Evolutionary conservation across 164 flowering plant species (phyloP).

Genomic region (Stephania yunnanensis): DNA sequence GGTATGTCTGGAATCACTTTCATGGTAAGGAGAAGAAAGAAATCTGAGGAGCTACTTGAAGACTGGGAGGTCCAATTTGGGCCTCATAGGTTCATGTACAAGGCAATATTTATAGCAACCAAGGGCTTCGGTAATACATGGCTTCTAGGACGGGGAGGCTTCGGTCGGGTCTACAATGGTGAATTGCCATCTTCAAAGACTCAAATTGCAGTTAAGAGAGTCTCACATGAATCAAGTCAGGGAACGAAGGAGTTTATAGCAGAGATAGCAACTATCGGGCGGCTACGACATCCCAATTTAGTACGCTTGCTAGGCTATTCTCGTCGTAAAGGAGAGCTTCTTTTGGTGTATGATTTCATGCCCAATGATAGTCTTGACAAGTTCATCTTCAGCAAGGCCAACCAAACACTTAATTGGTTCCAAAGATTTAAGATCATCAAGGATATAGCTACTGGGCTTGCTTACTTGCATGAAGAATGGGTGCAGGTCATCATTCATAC

Average conservation of each 20-base stretch:
- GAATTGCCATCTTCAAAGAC: conserved; percentile 3
- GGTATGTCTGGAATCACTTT: neutral
- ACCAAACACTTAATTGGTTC: neutral
- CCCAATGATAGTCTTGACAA: conserved; percentile 11
- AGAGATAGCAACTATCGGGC: conserved; percentile 11
- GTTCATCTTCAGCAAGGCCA: conserved; percentile 3
- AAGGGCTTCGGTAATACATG: conserved; percentile 8
- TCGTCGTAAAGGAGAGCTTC: conserved; percentile 5
- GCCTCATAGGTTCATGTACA: conserved; percentile 33
- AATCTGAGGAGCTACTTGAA: neutral
- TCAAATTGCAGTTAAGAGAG: conserved; percentile 7
- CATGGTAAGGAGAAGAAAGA: neutral
- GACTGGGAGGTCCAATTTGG: neutral
- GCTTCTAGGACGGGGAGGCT: conserved; percentile 14
- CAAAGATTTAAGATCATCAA: conserved; percentile 1
- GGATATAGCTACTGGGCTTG: conserved; percentile 3
- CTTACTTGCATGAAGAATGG: conserved; percentile 39
- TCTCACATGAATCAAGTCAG: conserved; percentile 2
- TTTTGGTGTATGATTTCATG: conserved; percentile 14
- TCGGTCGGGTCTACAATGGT: conserved; percentile 10
- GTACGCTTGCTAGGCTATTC: conserved; percentile 8
- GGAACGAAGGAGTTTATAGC: conserved; percentile 11
- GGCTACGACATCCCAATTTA: conserved; percentile 11
- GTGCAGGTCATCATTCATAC: conserved; percentile 47
- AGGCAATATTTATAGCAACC: conserved; percentile 7